Evolutionary conservation across 768 basidiomycete genomes (phyloP).

Genomic region (Mrakia gelida): DNA sequence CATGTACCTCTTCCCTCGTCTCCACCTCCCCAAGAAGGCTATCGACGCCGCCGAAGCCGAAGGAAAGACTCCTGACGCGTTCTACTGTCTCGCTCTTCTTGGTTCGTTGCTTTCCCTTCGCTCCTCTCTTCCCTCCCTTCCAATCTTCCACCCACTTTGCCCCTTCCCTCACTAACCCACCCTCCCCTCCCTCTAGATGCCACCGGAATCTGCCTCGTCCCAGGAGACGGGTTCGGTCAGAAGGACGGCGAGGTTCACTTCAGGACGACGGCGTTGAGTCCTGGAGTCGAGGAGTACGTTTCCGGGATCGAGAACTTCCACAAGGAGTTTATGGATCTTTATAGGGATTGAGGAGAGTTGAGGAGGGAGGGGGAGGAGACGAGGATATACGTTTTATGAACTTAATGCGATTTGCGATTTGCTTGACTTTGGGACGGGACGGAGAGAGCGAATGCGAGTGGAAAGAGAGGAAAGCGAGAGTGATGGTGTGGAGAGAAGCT

Average conservation of each 20-base stretch:
- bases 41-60: constrained; percentile 63
- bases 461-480: too few species aligned
- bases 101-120: constrained; percentile 48
- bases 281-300: constrained; percentile 81
- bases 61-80: constrained; percentile 79
- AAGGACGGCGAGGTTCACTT: constrained; percentile 85
- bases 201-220: constrained; percentile 75
- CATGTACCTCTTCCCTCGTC: constrained; percentile 85
- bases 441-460: too few species aligned
- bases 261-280: constrained; percentile 87
- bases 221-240: constrained; percentile 93
- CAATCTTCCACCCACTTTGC: background rate
- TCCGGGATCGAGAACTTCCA: constrained; percentile 75
- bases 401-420: too few species aligned
- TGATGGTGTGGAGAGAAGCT: too few species aligned
- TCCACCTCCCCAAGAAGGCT: constrained; percentile 68
- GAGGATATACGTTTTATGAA: too few species aligned
- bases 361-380: too few species aligned
- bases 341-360: constrained; percentile 12
- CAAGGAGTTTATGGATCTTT: constrained; percentile 55
- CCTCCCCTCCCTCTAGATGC: constrained; percentile 36
- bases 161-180: too few species aligned
- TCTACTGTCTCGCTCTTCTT: constrained; percentile 78
- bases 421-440: too few species aligned
- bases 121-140: background rate